phyloP scores from a whole-genome alignment of 306 rosid species.

The Parietaria judaica region DNA sequence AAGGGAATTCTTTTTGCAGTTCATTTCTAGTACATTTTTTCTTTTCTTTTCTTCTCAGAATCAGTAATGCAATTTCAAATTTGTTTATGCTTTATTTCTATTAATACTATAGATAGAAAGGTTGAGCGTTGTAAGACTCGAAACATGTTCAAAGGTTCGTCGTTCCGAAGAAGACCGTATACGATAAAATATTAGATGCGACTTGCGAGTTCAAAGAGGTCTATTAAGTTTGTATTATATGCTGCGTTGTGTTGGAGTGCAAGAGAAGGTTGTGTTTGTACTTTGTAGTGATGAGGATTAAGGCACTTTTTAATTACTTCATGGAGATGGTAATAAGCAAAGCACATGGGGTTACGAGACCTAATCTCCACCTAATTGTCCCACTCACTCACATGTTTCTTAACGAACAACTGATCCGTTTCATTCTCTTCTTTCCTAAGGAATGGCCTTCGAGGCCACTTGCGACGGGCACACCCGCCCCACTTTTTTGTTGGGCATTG shows the following conservation, averaged over 20 bases:
- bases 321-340: not conserved
- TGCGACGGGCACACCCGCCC: no score
- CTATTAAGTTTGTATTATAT: not conserved
- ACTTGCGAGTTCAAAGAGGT: not conserved
- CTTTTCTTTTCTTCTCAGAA: slow-evolving; percentile 28
- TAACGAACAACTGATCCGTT: not conserved
- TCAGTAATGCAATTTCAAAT: slow-evolving; percentile 49
- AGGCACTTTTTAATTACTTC: not conserved
- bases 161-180: not conserved
- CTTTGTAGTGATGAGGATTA: slow-evolving; percentile 1
- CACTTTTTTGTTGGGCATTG: no score
- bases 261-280: not conserved
- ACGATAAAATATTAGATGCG: not conserved
- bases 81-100: slow-evolving; percentile 24
- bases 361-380: slow-evolving; percentile 16
- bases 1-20: slow-evolving; percentile 98
- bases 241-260: not conserved
- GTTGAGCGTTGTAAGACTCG: not conserved
- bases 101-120: not conserved
- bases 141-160: not conserved
- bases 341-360: slow-evolving; percentile 15
- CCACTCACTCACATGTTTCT: slow-evolving; percentile 3
- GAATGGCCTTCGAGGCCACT: not conserved
- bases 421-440: not conserved
- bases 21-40: slow-evolving; percentile 59